Evolutionary conservation across 164 flowering plant species (phyloP).

Genomic region (Brasenia schreberi): DNA sequence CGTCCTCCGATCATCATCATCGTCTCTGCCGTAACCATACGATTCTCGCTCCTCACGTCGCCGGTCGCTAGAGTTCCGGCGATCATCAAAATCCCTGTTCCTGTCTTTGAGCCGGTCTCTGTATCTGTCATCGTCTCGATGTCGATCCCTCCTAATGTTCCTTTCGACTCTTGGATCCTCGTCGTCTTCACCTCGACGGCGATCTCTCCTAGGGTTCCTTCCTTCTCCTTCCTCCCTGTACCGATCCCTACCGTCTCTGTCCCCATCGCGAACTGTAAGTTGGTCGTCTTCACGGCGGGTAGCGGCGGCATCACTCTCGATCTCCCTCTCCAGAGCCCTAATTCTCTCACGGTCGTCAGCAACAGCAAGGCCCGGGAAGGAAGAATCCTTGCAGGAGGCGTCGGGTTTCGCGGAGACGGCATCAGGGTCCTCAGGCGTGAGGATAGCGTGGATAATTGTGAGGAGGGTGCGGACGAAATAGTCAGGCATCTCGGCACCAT

Average conservation of each 20-base stretch:
- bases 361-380: conserved; percentile 35
- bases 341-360: conserved; percentile 42
- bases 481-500: conserved; percentile 84
- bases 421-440: conserved; percentile 38
- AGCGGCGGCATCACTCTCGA: conserved; percentile 32
- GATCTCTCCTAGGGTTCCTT: background rate
- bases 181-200: background rate
- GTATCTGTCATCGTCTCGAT: background rate
- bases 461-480: conserved; percentile 70
- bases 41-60: conserved; percentile 5
- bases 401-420: conserved; percentile 10
- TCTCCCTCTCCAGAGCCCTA: conserved; percentile 56
- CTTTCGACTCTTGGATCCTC: background rate
- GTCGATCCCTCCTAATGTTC: background rate
- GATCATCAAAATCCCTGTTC: background rate
- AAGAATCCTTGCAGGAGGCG: conserved; percentile 15
- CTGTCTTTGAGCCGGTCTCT: conserved; percentile 1
- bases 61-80: conserved; percentile 7
- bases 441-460: conserved; percentile 71
- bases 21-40: conserved; percentile 10
- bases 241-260: conserved; percentile 7
- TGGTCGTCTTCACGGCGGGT: conserved; percentile 4
- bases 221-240: background rate
- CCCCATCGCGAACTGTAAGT: conserved; percentile 4
- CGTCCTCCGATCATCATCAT: conserved; percentile 3